Conservation (phyloP, 2,329 filamentous ascomycete genomes). For the Cladosporium sp. region DNA sequence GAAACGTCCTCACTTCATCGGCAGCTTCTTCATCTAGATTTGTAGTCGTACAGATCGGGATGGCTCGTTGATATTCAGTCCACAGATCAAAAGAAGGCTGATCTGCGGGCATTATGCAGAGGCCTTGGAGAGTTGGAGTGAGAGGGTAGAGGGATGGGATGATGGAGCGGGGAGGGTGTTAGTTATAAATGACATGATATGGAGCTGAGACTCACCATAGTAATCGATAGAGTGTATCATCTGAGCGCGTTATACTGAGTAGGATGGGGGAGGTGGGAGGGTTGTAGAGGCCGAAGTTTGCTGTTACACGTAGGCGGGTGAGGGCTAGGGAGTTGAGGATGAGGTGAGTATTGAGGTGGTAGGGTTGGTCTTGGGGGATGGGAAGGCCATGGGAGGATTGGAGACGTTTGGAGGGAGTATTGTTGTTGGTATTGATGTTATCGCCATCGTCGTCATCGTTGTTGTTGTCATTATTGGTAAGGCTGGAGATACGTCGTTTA, state of each 20-base stretch:
- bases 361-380: background rate
- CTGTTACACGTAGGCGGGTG: slow-evolving; percentile 26
- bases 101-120: slow-evolving; percentile 19
- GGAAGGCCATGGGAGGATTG: slow-evolving; percentile 22
- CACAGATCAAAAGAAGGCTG: background rate
- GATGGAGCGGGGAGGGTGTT: background rate
- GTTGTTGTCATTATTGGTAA: background rate
- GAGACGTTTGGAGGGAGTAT: slow-evolving; percentile 22
- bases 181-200: background rate
- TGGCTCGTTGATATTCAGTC: background rate
- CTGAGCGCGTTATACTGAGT: slow-evolving; percentile 19
- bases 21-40: background rate
- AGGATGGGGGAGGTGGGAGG: slow-evolving; percentile 24
- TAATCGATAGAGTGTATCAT: slow-evolving; percentile 22
- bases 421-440: background rate
- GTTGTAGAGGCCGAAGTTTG: slow-evolving; percentile 25
- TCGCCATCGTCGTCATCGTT: too few species aligned
- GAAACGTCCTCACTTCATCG: background rate
- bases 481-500: background rate
- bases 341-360: slow-evolving; percentile 22
- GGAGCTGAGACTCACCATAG: slow-evolving; percentile 4
- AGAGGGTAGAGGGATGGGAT: slow-evolving; percentile 20
- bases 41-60: background rate
- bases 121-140: slow-evolving; percentile 22
- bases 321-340: slow-evolving; percentile 25